These are phyloP conservation scores for Apophysomyces elegans DNA, from an alignment of 371 early-diverging fungal genomes.

Conservation along the genomic window DNA sequence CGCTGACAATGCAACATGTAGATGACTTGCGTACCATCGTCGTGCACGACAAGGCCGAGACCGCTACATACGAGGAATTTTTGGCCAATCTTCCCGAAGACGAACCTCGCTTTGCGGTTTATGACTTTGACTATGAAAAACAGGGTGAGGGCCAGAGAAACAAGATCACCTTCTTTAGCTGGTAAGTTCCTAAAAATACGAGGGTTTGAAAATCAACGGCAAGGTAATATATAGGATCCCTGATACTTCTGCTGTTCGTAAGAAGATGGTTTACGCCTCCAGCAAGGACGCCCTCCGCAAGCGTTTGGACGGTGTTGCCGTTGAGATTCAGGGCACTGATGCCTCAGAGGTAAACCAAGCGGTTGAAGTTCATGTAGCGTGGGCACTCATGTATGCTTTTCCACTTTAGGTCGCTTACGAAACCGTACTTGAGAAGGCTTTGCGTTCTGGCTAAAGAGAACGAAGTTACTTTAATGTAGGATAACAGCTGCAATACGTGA, in stretches of 20 bases:
- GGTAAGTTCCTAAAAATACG: too few species aligned
- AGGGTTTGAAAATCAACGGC: too few species aligned
- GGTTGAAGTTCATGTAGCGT: background rate
- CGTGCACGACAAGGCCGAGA: too few species aligned
- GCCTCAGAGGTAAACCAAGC: conserved; percentile 54
- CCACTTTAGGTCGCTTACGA: conserved; percentile 70
- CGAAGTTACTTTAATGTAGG: background rate
- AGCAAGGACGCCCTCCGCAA: conserved; percentile 85
- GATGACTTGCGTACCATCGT: too few species aligned
- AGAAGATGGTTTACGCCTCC: conserved; percentile 94
- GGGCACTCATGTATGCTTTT: background rate
- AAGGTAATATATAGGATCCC: conserved; percentile 71
- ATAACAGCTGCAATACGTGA: background rate
- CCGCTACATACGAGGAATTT: conserved; percentile 70
- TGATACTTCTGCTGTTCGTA: conserved; percentile 74
- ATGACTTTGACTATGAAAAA: conserved; percentile 79
- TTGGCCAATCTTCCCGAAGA: conserved; percentile 62
- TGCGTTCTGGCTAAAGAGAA: conserved; percentile 36
- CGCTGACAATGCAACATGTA: too few species aligned
- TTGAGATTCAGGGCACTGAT: conserved; percentile 90
- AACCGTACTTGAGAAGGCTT: conserved; percentile 78
- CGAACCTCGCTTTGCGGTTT: conserved; percentile 85
- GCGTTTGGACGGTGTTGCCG: conserved; percentile 73
- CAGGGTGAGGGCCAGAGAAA: conserved; percentile 69
- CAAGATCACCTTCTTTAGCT: conserved; percentile 65